Evolutionary conservation across 73 alveolate species (phyloP).

Genomic region (Breviolum minutum): DNA sequence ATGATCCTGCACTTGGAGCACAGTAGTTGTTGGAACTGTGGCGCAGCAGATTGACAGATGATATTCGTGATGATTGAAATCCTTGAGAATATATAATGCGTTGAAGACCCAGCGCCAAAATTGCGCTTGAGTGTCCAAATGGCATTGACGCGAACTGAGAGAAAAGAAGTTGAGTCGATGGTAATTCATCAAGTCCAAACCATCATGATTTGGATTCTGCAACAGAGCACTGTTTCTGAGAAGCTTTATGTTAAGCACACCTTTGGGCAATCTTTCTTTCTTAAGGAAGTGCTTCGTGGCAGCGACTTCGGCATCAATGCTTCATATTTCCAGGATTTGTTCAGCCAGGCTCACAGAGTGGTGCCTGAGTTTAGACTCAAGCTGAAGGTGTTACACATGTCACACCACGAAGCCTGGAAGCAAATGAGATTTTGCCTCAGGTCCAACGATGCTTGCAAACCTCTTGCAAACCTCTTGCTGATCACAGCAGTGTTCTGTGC

Average conservation of each 20-base stretch:
- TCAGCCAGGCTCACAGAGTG: constrained; percentile 3
- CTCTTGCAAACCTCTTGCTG: constrained; percentile 80
- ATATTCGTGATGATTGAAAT: too few species aligned
- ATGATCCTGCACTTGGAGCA: background rate
- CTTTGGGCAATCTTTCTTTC: too few species aligned
- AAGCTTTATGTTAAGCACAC: background rate
- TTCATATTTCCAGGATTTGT: constrained; percentile 58
- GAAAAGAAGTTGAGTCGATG: background rate
- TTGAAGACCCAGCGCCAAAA: too few species aligned
- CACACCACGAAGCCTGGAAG: background rate
- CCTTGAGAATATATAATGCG: too few species aligned
- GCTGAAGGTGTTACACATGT: background rate
- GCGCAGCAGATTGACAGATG: too few species aligned
- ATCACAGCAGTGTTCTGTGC: constrained; percentile 73
- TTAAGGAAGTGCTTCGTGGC: constrained; percentile 58
- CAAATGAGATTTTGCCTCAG: background rate
- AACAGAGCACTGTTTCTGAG: background rate
- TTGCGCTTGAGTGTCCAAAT: too few species aligned
- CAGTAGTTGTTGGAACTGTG: background rate
- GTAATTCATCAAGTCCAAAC: background rate
- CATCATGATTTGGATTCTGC: too few species aligned
- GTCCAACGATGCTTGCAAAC: constrained; percentile 91
- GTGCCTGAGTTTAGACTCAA: background rate
- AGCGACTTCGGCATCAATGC: constrained; percentile 67
- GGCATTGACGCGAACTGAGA: too few species aligned